phyloP scores from a whole-genome alignment of 2,329 filamentous ascomycete genomes.

The Calonectria naviculata region DNA sequence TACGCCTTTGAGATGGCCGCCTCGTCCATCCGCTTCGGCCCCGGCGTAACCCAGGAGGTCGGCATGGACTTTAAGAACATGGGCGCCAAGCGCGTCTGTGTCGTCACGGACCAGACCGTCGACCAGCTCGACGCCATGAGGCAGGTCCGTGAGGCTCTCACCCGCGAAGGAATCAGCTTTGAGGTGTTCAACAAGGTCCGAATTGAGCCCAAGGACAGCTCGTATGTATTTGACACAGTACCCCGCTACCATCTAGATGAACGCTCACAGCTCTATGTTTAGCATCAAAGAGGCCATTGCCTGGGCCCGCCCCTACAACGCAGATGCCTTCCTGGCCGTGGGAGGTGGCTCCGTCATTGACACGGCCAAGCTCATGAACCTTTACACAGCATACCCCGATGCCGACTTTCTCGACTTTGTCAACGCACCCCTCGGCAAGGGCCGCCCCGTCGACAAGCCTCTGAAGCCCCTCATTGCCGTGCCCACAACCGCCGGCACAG shows the following conservation, averaged over 20 bases:
- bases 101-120: slow-evolving; percentile 91
- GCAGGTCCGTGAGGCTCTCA: slow-evolving; percentile 85
- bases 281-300: slow-evolving; percentile 91
- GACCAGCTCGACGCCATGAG: slow-evolving; percentile 87
- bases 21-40: slow-evolving; percentile 92
- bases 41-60: slow-evolving; percentile 93
- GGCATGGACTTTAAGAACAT: slow-evolving; percentile 98
- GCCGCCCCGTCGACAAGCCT: slow-evolving; percentile 77
- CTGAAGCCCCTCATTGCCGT: slow-evolving; percentile 84
- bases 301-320: slow-evolving; percentile 81
- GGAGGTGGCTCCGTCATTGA: slow-evolving; percentile 94
- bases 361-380: slow-evolving; percentile 98
- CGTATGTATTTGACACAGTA: slow-evolving; percentile 62
- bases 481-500: slow-evolving; percentile 86
- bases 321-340: slow-evolving; percentile 93
- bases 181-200: slow-evolving; percentile 83
- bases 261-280: slow-evolving; percentile 13
- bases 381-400: slow-evolving; percentile 90
- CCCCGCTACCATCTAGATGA: background rate
- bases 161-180: slow-evolving; percentile 81
- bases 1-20: slow-evolving; percentile 99
- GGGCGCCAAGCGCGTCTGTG: slow-evolving; percentile 85
- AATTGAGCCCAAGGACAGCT: slow-evolving; percentile 95
- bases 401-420: slow-evolving; percentile 98
- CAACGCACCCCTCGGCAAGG: slow-evolving; percentile 91